phyloP scores from a whole-genome alignment of 148 eudicot genomes.

The Camellia granthamiana region DNA sequence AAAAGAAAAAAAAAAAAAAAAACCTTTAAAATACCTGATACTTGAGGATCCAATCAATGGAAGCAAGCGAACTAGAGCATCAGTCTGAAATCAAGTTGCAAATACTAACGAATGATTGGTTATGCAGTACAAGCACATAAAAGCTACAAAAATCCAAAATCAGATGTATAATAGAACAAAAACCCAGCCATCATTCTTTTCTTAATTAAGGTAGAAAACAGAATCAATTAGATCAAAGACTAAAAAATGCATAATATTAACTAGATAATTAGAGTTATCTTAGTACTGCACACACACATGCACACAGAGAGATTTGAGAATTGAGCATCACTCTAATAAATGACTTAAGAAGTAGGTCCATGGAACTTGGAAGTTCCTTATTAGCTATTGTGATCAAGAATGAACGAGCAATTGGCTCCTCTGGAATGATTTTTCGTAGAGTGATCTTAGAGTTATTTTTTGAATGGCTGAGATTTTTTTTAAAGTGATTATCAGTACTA shows the following conservation, averaged over 20 bases:
- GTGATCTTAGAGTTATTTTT: no score
- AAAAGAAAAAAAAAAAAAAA: neutral
- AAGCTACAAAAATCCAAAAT: neutral
- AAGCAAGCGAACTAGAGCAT: slow-evolving; percentile 76
- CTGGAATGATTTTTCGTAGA: no score
- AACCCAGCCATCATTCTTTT: neutral
- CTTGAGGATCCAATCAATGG: slow-evolving; percentile 90
- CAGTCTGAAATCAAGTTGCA: slow-evolving; percentile 55
- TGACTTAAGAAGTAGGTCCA: neutral
- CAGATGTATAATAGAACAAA: neutral
- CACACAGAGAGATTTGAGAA: neutral
- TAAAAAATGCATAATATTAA: neutral
- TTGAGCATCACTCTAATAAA: slow-evolving; percentile 2
- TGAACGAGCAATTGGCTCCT: neutral
- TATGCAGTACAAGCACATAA: slow-evolving; percentile 1
- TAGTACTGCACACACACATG: neutral
- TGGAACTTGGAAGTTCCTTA: neutral
- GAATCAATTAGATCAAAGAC: neutral
- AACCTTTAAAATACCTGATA: slow-evolving; percentile 47
- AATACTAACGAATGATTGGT: neutral
- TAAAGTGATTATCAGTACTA: no score
- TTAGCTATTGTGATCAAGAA: neutral
- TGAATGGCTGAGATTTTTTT: no score
- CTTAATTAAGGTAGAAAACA: neutral
- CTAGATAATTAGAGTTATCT: neutral